These are phyloP conservation scores for Jacaranda mimosifolia DNA, from an alignment of 257 asterid genomes.

Conservation along the genomic window DNA sequence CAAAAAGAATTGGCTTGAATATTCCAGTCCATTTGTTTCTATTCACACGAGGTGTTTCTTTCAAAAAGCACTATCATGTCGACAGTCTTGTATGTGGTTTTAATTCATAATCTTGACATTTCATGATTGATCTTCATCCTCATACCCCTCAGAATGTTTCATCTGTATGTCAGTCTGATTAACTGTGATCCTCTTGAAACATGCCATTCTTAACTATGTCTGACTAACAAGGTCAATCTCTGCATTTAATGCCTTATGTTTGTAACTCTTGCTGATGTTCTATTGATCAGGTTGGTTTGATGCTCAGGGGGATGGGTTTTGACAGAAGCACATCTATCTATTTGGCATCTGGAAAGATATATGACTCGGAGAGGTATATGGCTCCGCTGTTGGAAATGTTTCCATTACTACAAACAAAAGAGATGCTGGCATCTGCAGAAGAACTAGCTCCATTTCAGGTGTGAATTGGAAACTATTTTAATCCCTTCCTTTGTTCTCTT, in stretches of 20 bases:
- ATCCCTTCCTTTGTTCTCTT: constrained; percentile 15
- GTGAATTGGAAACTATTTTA: constrained; percentile 25
- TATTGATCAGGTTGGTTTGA: constrained; percentile 87
- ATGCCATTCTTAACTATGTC: background rate
- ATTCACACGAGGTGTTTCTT: background rate
- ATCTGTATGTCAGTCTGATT: background rate
- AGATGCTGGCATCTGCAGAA: constrained; percentile 82
- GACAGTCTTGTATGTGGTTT: background rate
- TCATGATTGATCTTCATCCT: background rate
- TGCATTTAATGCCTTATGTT: constrained; percentile 24
- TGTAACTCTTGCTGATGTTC: constrained; percentile 31
- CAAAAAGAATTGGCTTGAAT: background rate
- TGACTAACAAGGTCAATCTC: constrained; percentile 10
- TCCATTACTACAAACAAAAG: constrained; percentile 91
- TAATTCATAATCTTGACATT: background rate
- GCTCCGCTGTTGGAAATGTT: constrained; percentile 93
- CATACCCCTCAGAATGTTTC: background rate
- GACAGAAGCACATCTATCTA: constrained; percentile 81
- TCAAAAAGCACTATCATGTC: background rate
- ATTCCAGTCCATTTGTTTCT: background rate
- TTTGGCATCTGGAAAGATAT: constrained; percentile 95
- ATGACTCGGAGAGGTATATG: constrained; percentile 92
- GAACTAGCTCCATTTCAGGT: constrained; percentile 97
- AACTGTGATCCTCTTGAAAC: background rate
- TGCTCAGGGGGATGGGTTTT: constrained; percentile 99